phyloP scores from a whole-genome alignment of 2,329 filamentous ascomycete genomes.

The Elsinoe australis region DNA sequence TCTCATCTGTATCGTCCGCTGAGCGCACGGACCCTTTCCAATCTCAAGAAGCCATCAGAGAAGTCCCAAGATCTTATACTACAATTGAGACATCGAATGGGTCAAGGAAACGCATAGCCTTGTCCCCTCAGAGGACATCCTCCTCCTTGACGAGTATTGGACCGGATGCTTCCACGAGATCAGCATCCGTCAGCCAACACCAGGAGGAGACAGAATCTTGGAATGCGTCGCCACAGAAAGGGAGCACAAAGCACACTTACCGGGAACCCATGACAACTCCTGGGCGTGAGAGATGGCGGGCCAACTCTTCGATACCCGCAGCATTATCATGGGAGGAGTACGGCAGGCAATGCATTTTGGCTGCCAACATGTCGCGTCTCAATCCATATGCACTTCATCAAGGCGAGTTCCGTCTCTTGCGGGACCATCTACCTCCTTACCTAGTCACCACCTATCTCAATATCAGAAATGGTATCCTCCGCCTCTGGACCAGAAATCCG shows the following conservation, averaged over 20 bases:
- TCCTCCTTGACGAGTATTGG: not conserved
- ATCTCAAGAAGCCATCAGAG: slow-evolving; percentile 17
- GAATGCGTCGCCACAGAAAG: slow-evolving; percentile 12
- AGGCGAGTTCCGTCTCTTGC: slow-evolving; percentile 73
- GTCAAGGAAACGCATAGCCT: slow-evolving; percentile 17
- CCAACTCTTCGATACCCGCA: slow-evolving; percentile 66
- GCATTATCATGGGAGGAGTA: slow-evolving; percentile 67
- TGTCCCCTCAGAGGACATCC: slow-evolving; percentile 12
- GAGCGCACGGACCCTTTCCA: slow-evolving; percentile 17
- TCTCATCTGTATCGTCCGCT: slow-evolving; percentile 20
- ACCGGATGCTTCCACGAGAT: slow-evolving; percentile 1
- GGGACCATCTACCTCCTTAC: slow-evolving; percentile 71
- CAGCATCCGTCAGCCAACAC: not conserved
- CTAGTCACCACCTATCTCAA: slow-evolving; percentile 96
- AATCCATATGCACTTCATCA: slow-evolving; percentile 83
- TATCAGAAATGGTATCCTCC: slow-evolving; percentile 86
- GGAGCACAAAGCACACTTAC: not conserved
- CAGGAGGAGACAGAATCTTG: not conserved
- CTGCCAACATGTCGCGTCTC: slow-evolving; percentile 80
- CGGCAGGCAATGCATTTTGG: slow-evolving; percentile 82
- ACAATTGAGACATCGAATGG: slow-evolving; percentile 13
- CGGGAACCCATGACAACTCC: slow-evolving; percentile 13
- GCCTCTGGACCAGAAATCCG: slow-evolving; percentile 82
- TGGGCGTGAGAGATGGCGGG: slow-evolving; percentile 23
- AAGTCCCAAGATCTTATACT: slow-evolving; percentile 14